These are phyloP conservation scores for Zymoseptoria passerinii DNA, from an alignment of 2,329 filamentous ascomycete species.

Conservation along the genomic window DNA sequence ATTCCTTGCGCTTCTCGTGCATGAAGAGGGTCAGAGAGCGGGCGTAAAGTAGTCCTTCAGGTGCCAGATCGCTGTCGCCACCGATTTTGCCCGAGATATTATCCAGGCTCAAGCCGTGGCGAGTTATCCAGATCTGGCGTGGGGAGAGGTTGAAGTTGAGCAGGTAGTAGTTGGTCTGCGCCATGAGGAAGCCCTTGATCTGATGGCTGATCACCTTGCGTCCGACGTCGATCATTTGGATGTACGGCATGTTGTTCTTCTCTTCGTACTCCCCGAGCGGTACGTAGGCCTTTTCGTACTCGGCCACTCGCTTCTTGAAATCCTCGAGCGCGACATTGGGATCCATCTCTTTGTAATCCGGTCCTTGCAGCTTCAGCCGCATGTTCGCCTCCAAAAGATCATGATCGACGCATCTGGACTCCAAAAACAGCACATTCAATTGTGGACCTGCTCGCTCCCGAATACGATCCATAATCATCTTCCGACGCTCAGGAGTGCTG, in stretches of 20 bases:
- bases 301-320: constrained; percentile 84
- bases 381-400: constrained; percentile 88
- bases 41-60: constrained; percentile 71
- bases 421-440: constrained; percentile 86
- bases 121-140: constrained; percentile 94
- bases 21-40: constrained; percentile 76
- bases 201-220: constrained; percentile 88
- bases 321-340: constrained; percentile 75
- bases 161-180: constrained; percentile 87
- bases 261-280: constrained; percentile 74
- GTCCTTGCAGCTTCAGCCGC: constrained; percentile 89
- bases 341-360: constrained; percentile 93
- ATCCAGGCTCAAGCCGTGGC: constrained; percentile 85
- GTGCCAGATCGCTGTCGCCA: constrained; percentile 77
- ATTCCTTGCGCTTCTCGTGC: constrained; percentile 67
- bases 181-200: constrained; percentile 82
- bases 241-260: constrained; percentile 82
- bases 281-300: constrained; percentile 91
- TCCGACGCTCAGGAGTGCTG: constrained; percentile 78
- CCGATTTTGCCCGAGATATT: constrained; percentile 84
- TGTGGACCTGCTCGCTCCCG: constrained; percentile 72
- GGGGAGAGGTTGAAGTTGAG: constrained; percentile 95
- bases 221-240: constrained; percentile 96
- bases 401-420: constrained; percentile 83
- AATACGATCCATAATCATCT: constrained; percentile 67